These are phyloP conservation scores for Avena atlantica DNA, from an alignment of 176 grass and related monocot species.

Conservation along the genomic window DNA sequence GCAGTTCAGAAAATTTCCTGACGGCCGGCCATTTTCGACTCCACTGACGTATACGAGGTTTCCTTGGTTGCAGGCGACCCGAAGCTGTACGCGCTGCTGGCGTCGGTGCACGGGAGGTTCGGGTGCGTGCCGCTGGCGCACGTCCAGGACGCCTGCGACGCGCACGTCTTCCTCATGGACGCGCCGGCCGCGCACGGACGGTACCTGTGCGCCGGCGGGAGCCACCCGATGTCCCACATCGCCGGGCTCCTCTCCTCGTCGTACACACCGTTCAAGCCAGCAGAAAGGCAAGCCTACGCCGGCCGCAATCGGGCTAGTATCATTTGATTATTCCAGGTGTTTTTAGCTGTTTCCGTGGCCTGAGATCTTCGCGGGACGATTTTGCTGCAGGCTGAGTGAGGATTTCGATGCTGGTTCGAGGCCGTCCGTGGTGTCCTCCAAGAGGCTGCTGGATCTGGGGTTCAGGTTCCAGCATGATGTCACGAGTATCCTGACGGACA, in stretches of 20 bases:
- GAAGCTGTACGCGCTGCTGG: constrained; percentile 58
- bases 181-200: constrained; percentile 47
- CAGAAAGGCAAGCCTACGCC: constrained; percentile 20
- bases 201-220: constrained; percentile 59
- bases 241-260: constrained; percentile 48
- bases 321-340: not conserved
- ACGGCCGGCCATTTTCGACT: too few relatives aligned
- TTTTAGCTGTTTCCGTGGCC: not conserved
- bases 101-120: constrained; percentile 71
- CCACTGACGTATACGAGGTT: too few relatives aligned
- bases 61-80: constrained; percentile 51
- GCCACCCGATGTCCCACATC: constrained; percentile 45
- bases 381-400: constrained; percentile 35
- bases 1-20: not conserved
- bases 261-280: constrained; percentile 34
- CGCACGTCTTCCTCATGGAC: constrained; percentile 77
- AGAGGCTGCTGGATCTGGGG: constrained; percentile 60
- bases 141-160: constrained; percentile 80
- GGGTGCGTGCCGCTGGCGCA: constrained; percentile 79
- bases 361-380: not conserved
- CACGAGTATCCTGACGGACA: constrained; percentile 50
- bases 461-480: constrained; percentile 60
- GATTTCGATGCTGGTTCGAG: constrained; percentile 41
- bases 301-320: too few relatives aligned
- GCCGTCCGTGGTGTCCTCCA: constrained; percentile 61